Evolutionary conservation across 2,329 filamentous ascomycete species (phyloP).

Genomic region (Stemphylium lycopersici): DNA sequence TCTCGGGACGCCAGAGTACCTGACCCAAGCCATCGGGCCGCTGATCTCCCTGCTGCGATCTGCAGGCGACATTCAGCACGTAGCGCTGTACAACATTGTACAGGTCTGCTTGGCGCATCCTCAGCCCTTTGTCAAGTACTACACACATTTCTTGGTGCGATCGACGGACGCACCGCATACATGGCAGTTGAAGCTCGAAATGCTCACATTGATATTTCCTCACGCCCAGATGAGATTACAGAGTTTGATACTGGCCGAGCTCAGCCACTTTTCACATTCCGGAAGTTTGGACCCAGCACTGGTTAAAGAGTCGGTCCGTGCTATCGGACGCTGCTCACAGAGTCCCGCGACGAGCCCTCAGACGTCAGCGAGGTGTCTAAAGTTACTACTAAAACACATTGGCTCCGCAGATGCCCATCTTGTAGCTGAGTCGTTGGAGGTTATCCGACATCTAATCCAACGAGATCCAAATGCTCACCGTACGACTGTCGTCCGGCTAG

Average conservation of each 20-base stretch:
- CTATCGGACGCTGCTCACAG: conserved; percentile 92
- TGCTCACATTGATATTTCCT: conserved; percentile 89
- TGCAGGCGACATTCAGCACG: conserved; percentile 84
- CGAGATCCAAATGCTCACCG: conserved; percentile 81
- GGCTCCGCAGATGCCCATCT: conserved; percentile 85
- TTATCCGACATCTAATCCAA: conserved; percentile 94
- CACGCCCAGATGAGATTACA: conserved; percentile 77
- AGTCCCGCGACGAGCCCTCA: conserved; percentile 49
- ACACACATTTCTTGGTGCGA: conserved; percentile 86
- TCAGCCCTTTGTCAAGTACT: conserved; percentile 82
- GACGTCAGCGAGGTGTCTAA: conserved; percentile 75
- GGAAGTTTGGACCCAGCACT: conserved; percentile 74
- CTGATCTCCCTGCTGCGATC: conserved; percentile 84
- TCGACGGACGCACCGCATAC: conserved; percentile 79
- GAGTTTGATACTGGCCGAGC: conserved; percentile 85
- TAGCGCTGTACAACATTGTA: conserved; percentile 93
- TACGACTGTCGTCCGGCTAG: conserved; percentile 84
- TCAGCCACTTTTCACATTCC: conserved; percentile 97
- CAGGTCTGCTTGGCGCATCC: conserved; percentile 83
- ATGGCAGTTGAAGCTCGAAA: conserved; percentile 90
- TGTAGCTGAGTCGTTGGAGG: conserved; percentile 90
- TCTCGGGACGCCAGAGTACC: conserved; percentile 78
- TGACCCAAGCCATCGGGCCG: conserved; percentile 78
- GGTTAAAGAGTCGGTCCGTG: conserved; percentile 86
- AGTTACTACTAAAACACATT: conserved; percentile 83